These are phyloP conservation scores for Claviceps sp. DNA, from an alignment of 2,329 filamentous ascomycete species.

Conservation along the genomic window DNA sequence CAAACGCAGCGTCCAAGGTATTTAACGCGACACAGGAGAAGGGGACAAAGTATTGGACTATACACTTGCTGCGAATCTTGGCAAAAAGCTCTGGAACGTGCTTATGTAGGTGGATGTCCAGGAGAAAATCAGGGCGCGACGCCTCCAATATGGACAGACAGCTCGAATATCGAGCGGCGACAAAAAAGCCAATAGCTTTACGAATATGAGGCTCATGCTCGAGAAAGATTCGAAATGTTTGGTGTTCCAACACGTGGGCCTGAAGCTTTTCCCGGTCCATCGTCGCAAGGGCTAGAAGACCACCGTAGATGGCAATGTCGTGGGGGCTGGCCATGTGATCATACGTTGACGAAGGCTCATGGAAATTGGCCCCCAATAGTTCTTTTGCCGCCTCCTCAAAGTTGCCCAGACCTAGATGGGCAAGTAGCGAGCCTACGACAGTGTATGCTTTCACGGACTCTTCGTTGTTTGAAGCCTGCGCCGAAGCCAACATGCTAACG, in stretches of 20 bases:
- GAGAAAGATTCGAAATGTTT: slow-evolving; percentile 70
- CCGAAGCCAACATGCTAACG: slow-evolving; percentile 48
- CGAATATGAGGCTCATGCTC: slow-evolving; percentile 91
- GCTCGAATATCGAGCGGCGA: slow-evolving; percentile 75
- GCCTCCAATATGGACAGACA: slow-evolving; percentile 74
- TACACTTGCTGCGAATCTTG: slow-evolving; percentile 75
- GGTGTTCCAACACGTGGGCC: slow-evolving; percentile 63
- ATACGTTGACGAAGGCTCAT: slow-evolving; percentile 36
- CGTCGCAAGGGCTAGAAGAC: slow-evolving; percentile 76
- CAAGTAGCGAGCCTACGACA: slow-evolving; percentile 38
- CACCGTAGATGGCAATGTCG: slow-evolving; percentile 85
- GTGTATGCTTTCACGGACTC: slow-evolving; percentile 33
- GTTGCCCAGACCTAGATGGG: slow-evolving; percentile 31
- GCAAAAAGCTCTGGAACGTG: slow-evolving; percentile 60
- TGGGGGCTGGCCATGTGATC: slow-evolving; percentile 67
- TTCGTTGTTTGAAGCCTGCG: slow-evolving; percentile 34
- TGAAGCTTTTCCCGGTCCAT: slow-evolving; percentile 73
- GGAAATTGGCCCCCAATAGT: slow-evolving; percentile 54
- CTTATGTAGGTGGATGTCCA: slow-evolving; percentile 73
- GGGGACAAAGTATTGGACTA: slow-evolving; percentile 81
- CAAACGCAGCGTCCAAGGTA: slow-evolving; percentile 68
- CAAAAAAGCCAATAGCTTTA: slow-evolving; percentile 79
- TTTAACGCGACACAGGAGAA: slow-evolving; percentile 78
- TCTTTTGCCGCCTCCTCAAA: slow-evolving; percentile 51
- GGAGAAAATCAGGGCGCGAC: slow-evolving; percentile 74